Conservation (phyloP, 2,329 filamentous ascomycete genomes). For the Raffaelea arxii region DNA sequence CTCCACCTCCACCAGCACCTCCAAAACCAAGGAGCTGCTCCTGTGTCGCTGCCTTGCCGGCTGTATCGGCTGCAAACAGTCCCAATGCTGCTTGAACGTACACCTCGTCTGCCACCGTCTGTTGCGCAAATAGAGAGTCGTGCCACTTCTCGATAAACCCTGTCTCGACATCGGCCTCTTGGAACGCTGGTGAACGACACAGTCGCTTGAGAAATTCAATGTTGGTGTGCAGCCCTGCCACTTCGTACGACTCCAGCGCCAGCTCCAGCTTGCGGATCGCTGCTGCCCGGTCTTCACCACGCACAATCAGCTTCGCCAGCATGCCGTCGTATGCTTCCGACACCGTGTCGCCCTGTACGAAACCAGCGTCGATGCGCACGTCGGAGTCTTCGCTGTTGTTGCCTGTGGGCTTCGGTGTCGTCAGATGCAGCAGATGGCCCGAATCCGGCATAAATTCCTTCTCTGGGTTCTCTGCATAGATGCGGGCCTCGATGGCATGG, state of each 20-base stretch:
- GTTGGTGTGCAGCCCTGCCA: conserved; percentile 88
- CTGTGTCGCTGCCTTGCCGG: conserved; percentile 18
- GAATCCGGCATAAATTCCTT: conserved; percentile 92
- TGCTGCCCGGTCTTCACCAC: conserved; percentile 65
- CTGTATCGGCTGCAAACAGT: conserved; percentile 44
- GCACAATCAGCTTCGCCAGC: conserved; percentile 95
- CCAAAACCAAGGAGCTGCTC: conserved; percentile 49
- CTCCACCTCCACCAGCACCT: conserved; percentile 21
- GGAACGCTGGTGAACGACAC: conserved; percentile 72
- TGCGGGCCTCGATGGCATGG: conserved; percentile 87
- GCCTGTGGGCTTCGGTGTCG: conserved; percentile 44
- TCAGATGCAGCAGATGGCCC: conserved; percentile 73
- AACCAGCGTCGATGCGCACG: conserved; percentile 87
- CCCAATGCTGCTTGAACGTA: conserved; percentile 82
- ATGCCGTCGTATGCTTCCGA: conserved; percentile 96
- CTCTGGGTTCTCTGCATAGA: conserved; percentile 92
- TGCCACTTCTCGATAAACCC: conserved; percentile 90
- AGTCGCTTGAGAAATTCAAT: conserved; percentile 92
- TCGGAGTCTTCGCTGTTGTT: conserved; percentile 41
- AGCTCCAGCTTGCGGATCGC: conserved; percentile 74
- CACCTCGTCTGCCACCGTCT: conserved; percentile 57
- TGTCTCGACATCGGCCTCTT: conserved; percentile 83
- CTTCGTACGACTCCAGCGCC: conserved; percentile 80
- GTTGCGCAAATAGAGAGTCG: conserved; percentile 63
- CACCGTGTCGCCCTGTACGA: conserved; percentile 82